phyloP scores from a whole-genome alignment of 805 yeast species.

The Debaryomyces hansenii region DNA sequence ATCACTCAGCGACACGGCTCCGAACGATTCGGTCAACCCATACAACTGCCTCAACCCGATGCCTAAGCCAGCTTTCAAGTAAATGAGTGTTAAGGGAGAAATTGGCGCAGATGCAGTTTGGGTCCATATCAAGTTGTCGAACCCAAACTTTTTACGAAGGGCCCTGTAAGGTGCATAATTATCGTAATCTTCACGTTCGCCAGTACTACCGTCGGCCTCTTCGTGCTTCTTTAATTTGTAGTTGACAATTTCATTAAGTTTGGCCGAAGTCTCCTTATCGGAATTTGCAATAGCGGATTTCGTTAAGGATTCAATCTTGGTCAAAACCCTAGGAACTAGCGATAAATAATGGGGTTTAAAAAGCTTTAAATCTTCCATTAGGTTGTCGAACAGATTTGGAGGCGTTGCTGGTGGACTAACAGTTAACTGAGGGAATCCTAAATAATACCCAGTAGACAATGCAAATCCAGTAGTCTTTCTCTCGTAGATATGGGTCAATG shows the following conservation, averaged over 20 bases:
- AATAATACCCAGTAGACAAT: conserved; percentile 22
- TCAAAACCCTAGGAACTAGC: conserved; percentile 32
- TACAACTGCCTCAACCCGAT: conserved; percentile 34
- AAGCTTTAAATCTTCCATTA: conserved; percentile 28
- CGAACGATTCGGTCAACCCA: conserved; percentile 32
- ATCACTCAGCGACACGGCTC: conserved; percentile 17
- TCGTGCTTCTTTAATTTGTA: conserved; percentile 26
- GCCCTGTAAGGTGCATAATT: conserved; percentile 23
- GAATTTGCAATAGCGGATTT: conserved; percentile 13
- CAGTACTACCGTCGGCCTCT: conserved; percentile 35
- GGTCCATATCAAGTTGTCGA: conserved; percentile 23
- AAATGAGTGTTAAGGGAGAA: conserved; percentile 21
- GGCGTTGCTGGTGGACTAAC: conserved; percentile 2
- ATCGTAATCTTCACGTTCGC: conserved; percentile 13
- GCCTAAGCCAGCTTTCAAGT: conserved; percentile 23
- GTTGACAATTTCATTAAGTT: conserved; percentile 17
- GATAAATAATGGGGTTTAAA: conserved; percentile 28
- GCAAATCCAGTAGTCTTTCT: conserved; percentile 25
- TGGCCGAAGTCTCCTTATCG: conserved; percentile 5
- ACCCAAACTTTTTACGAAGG: conserved; percentile 29
- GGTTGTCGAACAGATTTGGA: conserved; percentile 16
- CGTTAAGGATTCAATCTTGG: conserved; percentile 36
- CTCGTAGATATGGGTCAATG: conserved; percentile 39
- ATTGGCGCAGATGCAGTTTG: conserved; percentile 36
- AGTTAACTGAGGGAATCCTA: conserved; percentile 29